Evolutionary conservation across 495 filamentous ascomycete species (phyloP).

Genomic region (Aspergillus steynii): DNA sequence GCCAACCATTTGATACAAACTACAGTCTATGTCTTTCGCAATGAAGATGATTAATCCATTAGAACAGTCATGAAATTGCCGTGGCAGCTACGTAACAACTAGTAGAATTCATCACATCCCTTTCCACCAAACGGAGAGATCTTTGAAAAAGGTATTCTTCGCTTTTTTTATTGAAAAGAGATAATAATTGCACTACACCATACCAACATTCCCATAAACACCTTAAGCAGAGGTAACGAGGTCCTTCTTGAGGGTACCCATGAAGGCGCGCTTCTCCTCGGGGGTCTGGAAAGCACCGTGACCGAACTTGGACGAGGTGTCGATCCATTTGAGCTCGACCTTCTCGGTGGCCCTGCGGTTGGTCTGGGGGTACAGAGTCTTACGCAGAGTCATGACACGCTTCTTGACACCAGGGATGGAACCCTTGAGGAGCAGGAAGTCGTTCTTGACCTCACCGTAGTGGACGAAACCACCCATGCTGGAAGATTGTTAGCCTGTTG

Average conservation of each 20-base stretch:
- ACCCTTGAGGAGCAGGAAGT: conserved; percentile 98
- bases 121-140: conserved; percentile 21
- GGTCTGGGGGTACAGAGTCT: conserved; percentile 98
- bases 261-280: conserved; percentile 95
- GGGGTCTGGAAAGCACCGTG: conserved; percentile 99
- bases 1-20: no score
- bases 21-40: no score
- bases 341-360: conserved; percentile 94
- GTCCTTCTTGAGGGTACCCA: conserved; percentile 99
- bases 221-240: conserved; percentile 70
- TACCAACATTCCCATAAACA: conserved; percentile 46
- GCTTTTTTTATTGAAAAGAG: conserved; percentile 50
- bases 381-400: conserved; percentile 97
- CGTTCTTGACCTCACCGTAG: conserved; percentile 99
- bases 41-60: no score
- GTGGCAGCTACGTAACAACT: conserved; percentile 18
- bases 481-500: conserved; percentile 30
- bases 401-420: conserved; percentile 98
- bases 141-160: conserved; percentile 28
- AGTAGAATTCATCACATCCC: not conserved
- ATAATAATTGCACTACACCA: conserved; percentile 45
- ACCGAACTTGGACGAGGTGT: conserved; percentile 99
- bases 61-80: conserved; percentile 8
- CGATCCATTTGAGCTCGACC: conserved; percentile 99
- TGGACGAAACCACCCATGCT: conserved; percentile 99